Evolutionary conservation across 768 basidiomycete genomes (phyloP).

Genomic region (Tricholomella constricta): DNA sequence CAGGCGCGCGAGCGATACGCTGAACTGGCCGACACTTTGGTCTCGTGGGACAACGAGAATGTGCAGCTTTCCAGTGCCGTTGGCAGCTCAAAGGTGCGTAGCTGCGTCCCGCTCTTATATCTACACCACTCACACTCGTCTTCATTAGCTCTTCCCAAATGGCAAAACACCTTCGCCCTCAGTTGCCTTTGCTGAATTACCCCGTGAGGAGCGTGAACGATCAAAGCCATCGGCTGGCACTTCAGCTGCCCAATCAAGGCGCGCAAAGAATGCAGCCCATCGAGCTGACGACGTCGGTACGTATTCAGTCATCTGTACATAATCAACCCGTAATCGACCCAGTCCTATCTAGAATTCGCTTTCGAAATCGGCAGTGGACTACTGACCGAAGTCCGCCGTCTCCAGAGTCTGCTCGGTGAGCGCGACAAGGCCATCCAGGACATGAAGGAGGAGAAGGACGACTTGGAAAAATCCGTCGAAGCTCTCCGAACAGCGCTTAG

Average conservation of each 20-base stretch:
- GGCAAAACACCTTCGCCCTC: conserved; percentile 51
- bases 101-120: no score
- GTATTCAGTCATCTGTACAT: conserved; percentile 30
- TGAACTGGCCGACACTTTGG: conserved; percentile 75
- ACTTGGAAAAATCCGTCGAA: conserved; percentile 80
- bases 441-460: conserved; percentile 90
- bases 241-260: conserved; percentile 83
- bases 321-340: conserved; percentile 15
- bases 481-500: conserved; percentile 70
- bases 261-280: conserved; percentile 91
- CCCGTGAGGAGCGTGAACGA: conserved; percentile 65
- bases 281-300: conserved; percentile 86
- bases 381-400: conserved; percentile 85
- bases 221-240: conserved; percentile 60
- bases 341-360: conserved; percentile 74
- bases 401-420: conserved; percentile 89
- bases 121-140: background rate
- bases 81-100: conserved; percentile 58
- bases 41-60: conserved; percentile 80
- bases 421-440: conserved; percentile 92
- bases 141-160: conserved; percentile 40
- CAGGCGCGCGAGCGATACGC: conserved; percentile 74
- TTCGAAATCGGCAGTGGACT: conserved; percentile 96
- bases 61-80: conserved; percentile 72
- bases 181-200: conserved; percentile 48